Evolutionary conservation across 352 stramenopile genomes (phyloP).

Genomic region (Globisporangium iwayamae): DNA sequence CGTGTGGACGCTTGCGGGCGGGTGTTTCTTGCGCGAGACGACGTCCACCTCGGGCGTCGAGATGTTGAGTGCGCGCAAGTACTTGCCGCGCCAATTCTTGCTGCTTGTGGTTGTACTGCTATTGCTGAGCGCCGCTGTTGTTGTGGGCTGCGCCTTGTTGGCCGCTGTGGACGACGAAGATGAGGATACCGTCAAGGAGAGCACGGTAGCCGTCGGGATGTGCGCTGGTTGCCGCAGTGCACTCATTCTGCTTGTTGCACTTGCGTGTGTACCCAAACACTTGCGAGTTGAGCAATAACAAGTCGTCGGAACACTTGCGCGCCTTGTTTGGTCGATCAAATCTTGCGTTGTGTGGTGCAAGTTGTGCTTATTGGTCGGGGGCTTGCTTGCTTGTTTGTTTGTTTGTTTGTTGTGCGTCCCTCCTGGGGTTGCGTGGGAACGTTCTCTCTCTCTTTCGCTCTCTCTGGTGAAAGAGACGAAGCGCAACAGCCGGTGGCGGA

Average conservation of each 20-base stretch:
- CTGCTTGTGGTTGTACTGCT: slow-evolving; percentile 10
- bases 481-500: neutral
- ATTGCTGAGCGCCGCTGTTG: neutral
- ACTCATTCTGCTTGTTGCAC: neutral
- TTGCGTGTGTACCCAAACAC: neutral
- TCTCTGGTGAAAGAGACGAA: slow-evolving; percentile 11
- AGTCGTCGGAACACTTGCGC: neutral
- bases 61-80: slow-evolving; percentile 75
- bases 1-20: neutral
- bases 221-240: neutral
- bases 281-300: neutral
- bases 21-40: slow-evolving; percentile 7
- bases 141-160: neutral
- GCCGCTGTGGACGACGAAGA: neutral
- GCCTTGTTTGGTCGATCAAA: neutral
- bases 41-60: slow-evolving; percentile 38
- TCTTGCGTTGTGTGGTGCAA: slow-evolving; percentile 5
- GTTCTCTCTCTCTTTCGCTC: slow-evolving; percentile 10
- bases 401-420: neutral
- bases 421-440: slow-evolving; percentile 9
- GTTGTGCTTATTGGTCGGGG: slow-evolving; percentile 1
- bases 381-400: neutral
- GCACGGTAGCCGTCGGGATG: neutral
- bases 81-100: slow-evolving; percentile 76
- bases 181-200: slow-evolving; percentile 1